phyloP scores from a whole-genome alignment of 1,284 basidiomycete genomes.

The Stereum hirsutum region DNA sequence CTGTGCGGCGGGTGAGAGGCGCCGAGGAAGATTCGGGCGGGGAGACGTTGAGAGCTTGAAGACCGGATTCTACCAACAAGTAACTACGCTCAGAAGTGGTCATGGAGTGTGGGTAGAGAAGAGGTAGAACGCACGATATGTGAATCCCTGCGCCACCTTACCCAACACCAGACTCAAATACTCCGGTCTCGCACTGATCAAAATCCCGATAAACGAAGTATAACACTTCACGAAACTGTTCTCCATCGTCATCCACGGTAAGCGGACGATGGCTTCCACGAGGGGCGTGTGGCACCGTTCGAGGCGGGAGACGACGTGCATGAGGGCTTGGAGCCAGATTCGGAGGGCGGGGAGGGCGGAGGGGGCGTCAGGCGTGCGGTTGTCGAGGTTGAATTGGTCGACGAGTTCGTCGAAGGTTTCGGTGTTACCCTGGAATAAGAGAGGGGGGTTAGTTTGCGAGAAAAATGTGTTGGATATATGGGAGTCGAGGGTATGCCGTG shows the following conservation, averaged over 20 bases:
- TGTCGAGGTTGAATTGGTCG: slow-evolving; percentile 57
- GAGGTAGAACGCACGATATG: slow-evolving; percentile 63
- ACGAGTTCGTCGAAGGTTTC: slow-evolving; percentile 67
- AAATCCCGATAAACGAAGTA: slow-evolving; percentile 82
- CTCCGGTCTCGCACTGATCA: slow-evolving; percentile 90
- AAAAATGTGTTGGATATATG: no score
- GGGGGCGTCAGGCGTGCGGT: slow-evolving; percentile 22
- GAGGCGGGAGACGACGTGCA: slow-evolving; percentile 74
- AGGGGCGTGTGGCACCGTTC: slow-evolving; percentile 77
- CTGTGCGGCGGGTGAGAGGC: slow-evolving; percentile 71
- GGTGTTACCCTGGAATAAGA: slow-evolving; percentile 43
- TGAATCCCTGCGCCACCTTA: slow-evolving; percentile 79
- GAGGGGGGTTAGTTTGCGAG: no score
- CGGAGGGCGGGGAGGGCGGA: slow-evolving; percentile 52
- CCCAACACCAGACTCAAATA: slow-evolving; percentile 82
- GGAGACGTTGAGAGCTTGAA: slow-evolving; percentile 47
- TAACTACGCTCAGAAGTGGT: slow-evolving; percentile 6
- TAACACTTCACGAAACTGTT: slow-evolving; percentile 78
- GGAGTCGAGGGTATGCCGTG: no score
- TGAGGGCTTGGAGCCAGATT: slow-evolving; percentile 66
- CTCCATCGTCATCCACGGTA: slow-evolving; percentile 91
- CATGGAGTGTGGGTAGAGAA: slow-evolving; percentile 7
- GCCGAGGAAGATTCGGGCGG: slow-evolving; percentile 53
- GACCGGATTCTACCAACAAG: slow-evolving; percentile 56
- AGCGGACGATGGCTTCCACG: slow-evolving; percentile 79